phyloP scores from a whole-genome alignment of 2,329 filamentous ascomycete species.

The Eutypella sp. region DNA sequence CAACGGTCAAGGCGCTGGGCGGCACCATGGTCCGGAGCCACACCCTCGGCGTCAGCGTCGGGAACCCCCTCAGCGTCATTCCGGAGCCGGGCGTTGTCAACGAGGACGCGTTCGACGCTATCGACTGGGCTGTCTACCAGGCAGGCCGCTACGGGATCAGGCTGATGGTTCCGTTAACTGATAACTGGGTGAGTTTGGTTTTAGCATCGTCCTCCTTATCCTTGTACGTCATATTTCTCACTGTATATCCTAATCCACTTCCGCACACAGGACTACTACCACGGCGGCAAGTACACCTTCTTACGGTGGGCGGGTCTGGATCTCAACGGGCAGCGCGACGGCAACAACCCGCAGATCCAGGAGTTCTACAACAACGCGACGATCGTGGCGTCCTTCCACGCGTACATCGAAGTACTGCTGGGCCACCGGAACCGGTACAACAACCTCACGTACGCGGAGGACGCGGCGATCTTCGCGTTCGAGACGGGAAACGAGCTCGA shows the following conservation, averaged over 20 bases:
- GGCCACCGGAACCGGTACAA: conserved; percentile 43
- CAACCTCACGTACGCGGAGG: conserved; percentile 40
- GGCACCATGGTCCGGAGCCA: conserved; percentile 41
- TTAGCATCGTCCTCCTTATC: neutral
- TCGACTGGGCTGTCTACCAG: conserved; percentile 44
- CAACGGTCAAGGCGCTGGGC: conserved; percentile 37
- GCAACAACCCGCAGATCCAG: conserved; percentile 34
- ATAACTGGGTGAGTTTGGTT: conserved; percentile 35
- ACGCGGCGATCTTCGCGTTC: conserved; percentile 45
- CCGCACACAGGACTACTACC: conserved; percentile 38
- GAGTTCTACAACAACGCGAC: conserved; percentile 41
- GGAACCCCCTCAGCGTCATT: conserved; percentile 43
- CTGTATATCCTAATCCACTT: neutral
- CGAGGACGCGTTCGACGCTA: conserved; percentile 37
- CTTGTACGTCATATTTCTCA: neutral
- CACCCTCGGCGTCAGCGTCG: conserved; percentile 41
- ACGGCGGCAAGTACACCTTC: conserved; percentile 45
- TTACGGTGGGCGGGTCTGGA: conserved; percentile 41
- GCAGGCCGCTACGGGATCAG: conserved; percentile 39
- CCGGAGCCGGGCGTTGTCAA: conserved; percentile 35
- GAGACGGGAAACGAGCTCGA: conserved; percentile 46
- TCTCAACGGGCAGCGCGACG: conserved; percentile 30
- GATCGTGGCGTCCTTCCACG: conserved; percentile 39
- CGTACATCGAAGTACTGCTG: conserved; percentile 38
- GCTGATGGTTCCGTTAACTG: conserved; percentile 39